phyloP scores from a whole-genome alignment of 139 green algal genomes.

The Ettlia oleoabundans region DNA sequence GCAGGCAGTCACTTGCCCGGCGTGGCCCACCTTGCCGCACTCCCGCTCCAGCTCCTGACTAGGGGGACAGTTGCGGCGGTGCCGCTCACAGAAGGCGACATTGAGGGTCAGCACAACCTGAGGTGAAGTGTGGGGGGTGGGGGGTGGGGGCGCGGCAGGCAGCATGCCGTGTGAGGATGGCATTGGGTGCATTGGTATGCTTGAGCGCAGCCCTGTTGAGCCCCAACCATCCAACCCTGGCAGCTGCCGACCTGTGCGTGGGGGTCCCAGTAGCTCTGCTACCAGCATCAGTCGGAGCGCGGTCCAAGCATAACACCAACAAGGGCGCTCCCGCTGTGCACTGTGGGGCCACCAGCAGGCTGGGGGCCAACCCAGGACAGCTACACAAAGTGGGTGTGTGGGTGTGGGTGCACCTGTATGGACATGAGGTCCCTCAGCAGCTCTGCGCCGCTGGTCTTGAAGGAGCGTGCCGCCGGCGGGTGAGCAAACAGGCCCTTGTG shows the following conservation, averaged over 20 bases:
- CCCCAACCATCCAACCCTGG: no score
- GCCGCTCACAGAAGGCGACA: constrained; percentile 80
- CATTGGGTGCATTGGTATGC: no score
- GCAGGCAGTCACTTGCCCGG: background rate
- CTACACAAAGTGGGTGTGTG: background rate
- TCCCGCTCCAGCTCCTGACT: constrained; percentile 67
- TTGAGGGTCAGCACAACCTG: constrained; percentile 72
- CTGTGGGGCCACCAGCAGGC: no score
- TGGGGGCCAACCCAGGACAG: background rate
- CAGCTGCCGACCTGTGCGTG: no score
- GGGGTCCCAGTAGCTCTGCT: no score
- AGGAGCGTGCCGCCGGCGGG: constrained; percentile 52
- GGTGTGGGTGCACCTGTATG: constrained; percentile 58
- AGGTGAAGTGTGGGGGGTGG: no score
- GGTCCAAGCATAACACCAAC: no score
- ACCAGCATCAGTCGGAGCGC: no score
- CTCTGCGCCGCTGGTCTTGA: constrained; percentile 40
- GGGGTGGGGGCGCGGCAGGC: no score
- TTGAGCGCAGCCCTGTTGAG: no score
- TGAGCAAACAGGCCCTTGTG: constrained; percentile 61
- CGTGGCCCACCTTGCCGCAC: constrained; percentile 58
- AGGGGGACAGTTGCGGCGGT: constrained; percentile 67
- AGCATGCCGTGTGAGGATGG: no score
- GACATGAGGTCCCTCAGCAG: constrained; percentile 74
- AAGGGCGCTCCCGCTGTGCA: no score